Base-by-base conservation (phyloP, 2,329 filamentous ascomycete species). In the Trichoderma arundinaceum region DNA sequence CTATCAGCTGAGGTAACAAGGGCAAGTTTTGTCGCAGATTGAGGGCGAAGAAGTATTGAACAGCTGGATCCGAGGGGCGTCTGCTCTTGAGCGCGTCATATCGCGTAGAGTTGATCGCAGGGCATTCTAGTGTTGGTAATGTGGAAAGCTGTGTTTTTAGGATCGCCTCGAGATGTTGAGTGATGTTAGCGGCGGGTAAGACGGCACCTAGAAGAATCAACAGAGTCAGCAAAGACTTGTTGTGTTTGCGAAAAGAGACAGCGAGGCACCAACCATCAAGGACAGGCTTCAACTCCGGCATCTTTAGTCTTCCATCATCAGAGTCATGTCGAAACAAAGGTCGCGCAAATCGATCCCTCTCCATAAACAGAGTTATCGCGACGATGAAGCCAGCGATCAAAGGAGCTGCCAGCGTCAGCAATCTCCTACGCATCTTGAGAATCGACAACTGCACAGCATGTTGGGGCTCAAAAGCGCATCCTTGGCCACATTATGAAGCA, bases 11-110 rank as follows among this genome's bases (percentile, higher is more conserved):
- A 4, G 83, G 80, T 15, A 86, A 76, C 1, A 85, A 67, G 2
- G 72, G 65, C 3, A 77, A 69, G 66, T 76, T 76, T 67, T 86
- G 73, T 49, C 80, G 77, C 17, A 86, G 73, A 68, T 86, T 77
- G 19, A 86, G 73, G 1, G 83, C 83, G 65, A 86, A 84, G 72
- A 83, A 82, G 71, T 81, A 83, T 38, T 70, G 70, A 19, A 68
- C 60, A 22, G 64, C 65, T 33, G 56, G 17, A 17, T 58, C 17
- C 7, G 52, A 12, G 15, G 39, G 10, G 17, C 15, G 1, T 28
- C 13, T 4, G 66, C 38, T 19, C 56, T 68, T 51, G 4, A 75
- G 70, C 44, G 70, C 65, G 9, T 64, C 62, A 44, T 75, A 72
- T 68, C 69, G 38, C 17, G 66, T 33, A 17, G 33, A 51, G 43